Conservation (phyloP, 768 basidiomycete species). For the Cystobasidium onofrii region DNA sequence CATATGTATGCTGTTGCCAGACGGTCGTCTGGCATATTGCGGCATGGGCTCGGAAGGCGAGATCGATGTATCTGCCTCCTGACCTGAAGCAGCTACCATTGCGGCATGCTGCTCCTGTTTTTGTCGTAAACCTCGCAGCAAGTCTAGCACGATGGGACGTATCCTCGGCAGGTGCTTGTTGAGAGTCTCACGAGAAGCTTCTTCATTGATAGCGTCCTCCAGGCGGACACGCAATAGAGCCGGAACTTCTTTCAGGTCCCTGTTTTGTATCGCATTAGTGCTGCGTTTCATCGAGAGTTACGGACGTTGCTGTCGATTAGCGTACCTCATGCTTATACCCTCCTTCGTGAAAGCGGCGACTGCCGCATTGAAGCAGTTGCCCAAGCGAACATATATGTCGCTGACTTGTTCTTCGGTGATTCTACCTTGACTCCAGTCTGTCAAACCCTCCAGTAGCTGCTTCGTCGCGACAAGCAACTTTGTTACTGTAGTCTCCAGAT, state of each 20-base stretch:
- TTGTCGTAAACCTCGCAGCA: slow-evolving; percentile 83
- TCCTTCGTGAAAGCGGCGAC: slow-evolving; percentile 77
- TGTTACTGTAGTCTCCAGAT: slow-evolving; percentile 77
- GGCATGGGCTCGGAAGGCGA: background rate
- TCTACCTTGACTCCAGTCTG: slow-evolving; percentile 67
- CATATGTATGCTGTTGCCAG: background rate
- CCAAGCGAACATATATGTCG: slow-evolving; percentile 90
- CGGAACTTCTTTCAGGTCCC: slow-evolving; percentile 79
- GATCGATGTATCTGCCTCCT: background rate
- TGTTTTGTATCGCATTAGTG: too few relatives aligned
- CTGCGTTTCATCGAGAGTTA: slow-evolving; percentile 14
- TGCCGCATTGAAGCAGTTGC: slow-evolving; percentile 93
- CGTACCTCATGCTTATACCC: slow-evolving; percentile 85
- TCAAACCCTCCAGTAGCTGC: slow-evolving; percentile 79
- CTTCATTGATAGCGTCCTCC: slow-evolving; percentile 75
- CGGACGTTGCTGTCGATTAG: slow-evolving; percentile 39
- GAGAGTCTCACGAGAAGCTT: slow-evolving; percentile 73
- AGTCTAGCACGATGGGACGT: slow-evolving; percentile 78
- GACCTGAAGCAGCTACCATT: background rate
- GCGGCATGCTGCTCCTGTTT: slow-evolving; percentile 79
- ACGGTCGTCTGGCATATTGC: background rate
- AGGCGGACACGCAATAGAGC: slow-evolving; percentile 79
- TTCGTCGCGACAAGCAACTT: slow-evolving; percentile 89
- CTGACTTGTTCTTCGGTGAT: slow-evolving; percentile 74
- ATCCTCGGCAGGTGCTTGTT: slow-evolving; percentile 84